Evolutionary conservation across 352 stramenopile species (phyloP).

Genomic region (Pilasporangium apinafurcum): DNA sequence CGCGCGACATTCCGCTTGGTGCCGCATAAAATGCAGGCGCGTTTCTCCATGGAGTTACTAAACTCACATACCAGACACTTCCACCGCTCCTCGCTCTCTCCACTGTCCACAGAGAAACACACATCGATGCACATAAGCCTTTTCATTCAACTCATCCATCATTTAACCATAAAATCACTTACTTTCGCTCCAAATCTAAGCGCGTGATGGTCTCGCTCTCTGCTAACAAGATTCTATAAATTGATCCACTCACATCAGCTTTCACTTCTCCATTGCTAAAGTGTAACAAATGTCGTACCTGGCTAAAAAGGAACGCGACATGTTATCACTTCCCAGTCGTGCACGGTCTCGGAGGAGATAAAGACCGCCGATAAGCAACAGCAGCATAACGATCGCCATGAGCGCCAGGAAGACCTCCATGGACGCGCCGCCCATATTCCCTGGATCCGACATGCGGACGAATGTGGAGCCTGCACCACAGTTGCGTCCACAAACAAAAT

Average conservation of each 20-base stretch:
- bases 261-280: constrained; percentile 1
- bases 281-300: constrained; percentile 14
- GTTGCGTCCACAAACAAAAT: too few relatives aligned
- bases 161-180: constrained; percentile 12
- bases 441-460: too few relatives aligned
- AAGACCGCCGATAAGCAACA: constrained; percentile 54
- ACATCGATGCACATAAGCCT: background rate
- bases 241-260: background rate
- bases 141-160: background rate
- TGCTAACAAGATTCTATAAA: constrained; percentile 33
- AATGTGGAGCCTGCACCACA: too few relatives aligned
- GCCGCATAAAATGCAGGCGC: constrained; percentile 58
- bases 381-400: constrained; percentile 57
- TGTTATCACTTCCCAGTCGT: constrained; percentile 13
- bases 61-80: constrained; percentile 78
- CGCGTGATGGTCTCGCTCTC: constrained; percentile 59
- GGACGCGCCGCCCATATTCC: constrained; percentile 12
- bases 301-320: constrained; percentile 37
- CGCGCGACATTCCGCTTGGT: constrained; percentile 48
- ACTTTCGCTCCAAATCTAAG: constrained; percentile 70
- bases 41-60: constrained; percentile 59
- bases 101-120: constrained; percentile 12
- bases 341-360: constrained; percentile 59
- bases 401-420: constrained; percentile 72
- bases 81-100: constrained; percentile 58